A percentile compares a stretch with the other conserved stretches of the same genome.
phyloP scores from a whole-genome alignment of 2,329 filamentous ascomycete species.

The Alternaria burnsii region DNA sequence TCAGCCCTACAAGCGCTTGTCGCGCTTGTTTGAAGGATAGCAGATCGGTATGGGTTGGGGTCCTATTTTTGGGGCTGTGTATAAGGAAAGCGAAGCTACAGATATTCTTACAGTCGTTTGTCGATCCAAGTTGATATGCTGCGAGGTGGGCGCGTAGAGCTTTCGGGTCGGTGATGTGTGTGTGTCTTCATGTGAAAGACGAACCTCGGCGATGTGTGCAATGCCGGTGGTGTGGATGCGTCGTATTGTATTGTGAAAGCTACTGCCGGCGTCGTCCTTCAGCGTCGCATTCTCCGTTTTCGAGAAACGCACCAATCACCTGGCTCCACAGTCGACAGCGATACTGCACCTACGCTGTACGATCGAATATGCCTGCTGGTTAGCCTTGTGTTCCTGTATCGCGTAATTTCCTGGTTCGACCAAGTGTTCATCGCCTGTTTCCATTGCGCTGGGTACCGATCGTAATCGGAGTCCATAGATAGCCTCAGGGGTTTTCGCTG shows the following conservation, averaged over 20 bases:
- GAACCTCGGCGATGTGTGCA: background rate
- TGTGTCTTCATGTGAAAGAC: background rate
- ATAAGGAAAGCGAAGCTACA: conserved; percentile 21
- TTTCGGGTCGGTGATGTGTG: conserved; percentile 5
- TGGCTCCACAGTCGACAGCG: background rate
- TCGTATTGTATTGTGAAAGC: background rate
- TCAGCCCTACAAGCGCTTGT: conserved; percentile 44
- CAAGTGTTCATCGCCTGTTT: conserved; percentile 4
- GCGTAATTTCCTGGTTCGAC: background rate
- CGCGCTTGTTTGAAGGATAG: conserved; percentile 32
- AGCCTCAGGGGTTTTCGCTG: conserved; percentile 21
- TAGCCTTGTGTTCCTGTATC: conserved; percentile 1
- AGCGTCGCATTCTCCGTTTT: conserved; percentile 1
- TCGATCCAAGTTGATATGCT: conserved; percentile 3
- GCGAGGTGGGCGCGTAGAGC: conserved; percentile 19
- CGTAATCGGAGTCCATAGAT: conserved; percentile 16
- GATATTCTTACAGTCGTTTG: conserved; percentile 13
- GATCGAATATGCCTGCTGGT: conserved; percentile 1
- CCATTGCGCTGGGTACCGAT: conserved; percentile 21
- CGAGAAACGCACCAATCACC: conserved; percentile 1
- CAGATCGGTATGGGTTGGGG: background rate
- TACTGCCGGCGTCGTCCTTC: background rate
- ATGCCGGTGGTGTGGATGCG: background rate
- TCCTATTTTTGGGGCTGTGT: conserved; percentile 40
- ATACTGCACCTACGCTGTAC: background rate